phyloP scores from a whole-genome alignment of 345 rosid genomes.

The Psidium guajava region DNA sequence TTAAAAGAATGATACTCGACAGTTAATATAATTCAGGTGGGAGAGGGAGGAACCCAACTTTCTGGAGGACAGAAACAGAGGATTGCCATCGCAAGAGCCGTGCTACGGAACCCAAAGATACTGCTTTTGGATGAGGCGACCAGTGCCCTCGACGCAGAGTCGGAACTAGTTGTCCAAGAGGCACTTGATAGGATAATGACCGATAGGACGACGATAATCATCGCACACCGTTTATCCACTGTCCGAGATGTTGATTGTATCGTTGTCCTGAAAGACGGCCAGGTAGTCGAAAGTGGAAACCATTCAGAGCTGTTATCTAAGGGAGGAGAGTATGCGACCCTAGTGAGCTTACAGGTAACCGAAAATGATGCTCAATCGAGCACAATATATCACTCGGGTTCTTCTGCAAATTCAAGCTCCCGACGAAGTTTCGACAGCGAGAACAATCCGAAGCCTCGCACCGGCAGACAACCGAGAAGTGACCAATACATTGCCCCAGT shows the following conservation, averaged over 20 bases:
- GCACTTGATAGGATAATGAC: constrained; percentile 61
- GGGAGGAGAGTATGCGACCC: constrained; percentile 55
- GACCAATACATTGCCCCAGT: constrained; percentile 7
- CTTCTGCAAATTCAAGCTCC: constrained; percentile 31
- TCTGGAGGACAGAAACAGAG: constrained; percentile 97
- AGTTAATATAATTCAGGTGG: constrained; percentile 41
- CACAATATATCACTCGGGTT: constrained; percentile 15
- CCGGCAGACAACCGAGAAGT: neutral
- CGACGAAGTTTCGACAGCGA: constrained; percentile 14
- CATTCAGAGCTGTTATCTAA: constrained; percentile 50
- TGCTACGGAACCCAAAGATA: constrained; percentile 70
- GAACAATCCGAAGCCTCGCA: neutral
- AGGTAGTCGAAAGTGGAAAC: constrained; percentile 59
- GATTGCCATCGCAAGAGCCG: constrained; percentile 81
- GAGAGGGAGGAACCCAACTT: constrained; percentile 91
- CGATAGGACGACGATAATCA: constrained; percentile 50
- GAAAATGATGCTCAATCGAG: constrained; percentile 17
- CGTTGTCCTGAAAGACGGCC: constrained; percentile 56
- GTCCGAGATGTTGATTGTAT: constrained; percentile 59
- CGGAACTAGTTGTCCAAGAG: constrained; percentile 63
- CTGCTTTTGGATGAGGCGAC: constrained; percentile 84
- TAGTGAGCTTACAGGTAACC: constrained; percentile 44
- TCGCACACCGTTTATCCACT: constrained; percentile 74
- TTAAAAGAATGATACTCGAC: neutral
- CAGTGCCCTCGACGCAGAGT: constrained; percentile 80